Evolutionary conservation across 257 asterid species (phyloP), one percentile per base, ranked within the genome.

Genomic region (Solanum commersonii): DNA sequence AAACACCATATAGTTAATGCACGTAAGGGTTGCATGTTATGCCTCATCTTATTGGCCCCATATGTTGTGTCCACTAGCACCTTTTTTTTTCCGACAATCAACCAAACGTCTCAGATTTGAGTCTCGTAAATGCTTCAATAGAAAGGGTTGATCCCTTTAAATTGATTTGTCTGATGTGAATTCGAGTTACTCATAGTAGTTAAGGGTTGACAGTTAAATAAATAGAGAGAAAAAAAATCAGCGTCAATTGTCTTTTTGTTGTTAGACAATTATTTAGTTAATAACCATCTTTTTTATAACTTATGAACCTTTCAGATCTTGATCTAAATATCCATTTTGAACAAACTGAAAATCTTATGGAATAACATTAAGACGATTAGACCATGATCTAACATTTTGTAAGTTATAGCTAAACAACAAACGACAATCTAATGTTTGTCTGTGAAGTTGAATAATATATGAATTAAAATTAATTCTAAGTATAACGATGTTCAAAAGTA

Each of bases 11-110:
- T 49, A 46, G 44, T 81, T 81, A 49, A 82, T 82, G 86, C 86
- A 82, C 86, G 86, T 82, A 82, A 20, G 68, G 46, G 22, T 49
- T 82, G 8, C 86, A 52, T 82, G 86, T 82, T 82, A 31, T 82
- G 86, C 70, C 44, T 52, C 42, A 82, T 82, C 85, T 49, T 49
- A 82, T 22, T 29, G 44, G 86, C 44, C 70, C 71, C 86, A 82
- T 52, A 49, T 82, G 86, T 74, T 74, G 83, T 23, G 52, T 23
- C 56, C 33, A 74, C 52, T 74, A 37, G 3, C 83, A 74, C 5
- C 4, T 74, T 74, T 74, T 74, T 74, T 11, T 74, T 74, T 5
- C 1, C 10, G 10, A 10, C 5, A 37, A 56, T 0, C 1, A 27
- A 27, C 29, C 29, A 27, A 27, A 27, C 1, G 29, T 27, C 29